Evolutionary conservation across 352 stramenopile genomes (phyloP).

Genomic region (Globisporangium parvum): DNA sequence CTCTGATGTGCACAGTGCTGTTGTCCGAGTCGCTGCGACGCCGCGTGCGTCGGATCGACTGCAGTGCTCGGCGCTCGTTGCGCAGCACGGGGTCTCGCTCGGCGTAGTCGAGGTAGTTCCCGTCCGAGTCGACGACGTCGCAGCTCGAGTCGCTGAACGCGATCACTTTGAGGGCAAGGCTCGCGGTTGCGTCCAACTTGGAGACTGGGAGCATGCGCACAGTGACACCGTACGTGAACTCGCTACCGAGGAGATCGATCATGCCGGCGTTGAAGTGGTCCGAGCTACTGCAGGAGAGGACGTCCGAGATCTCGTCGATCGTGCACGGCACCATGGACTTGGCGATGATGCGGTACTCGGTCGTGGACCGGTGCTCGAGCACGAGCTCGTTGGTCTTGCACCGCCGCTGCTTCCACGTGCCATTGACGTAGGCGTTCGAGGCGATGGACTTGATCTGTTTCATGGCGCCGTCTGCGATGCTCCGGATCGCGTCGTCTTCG

Average conservation of each 20-base stretch:
- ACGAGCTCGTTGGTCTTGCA: conserved; percentile 7
- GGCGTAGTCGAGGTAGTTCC: conserved; percentile 19
- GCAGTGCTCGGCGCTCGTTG: conserved; percentile 12
- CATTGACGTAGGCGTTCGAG: conserved; percentile 10
- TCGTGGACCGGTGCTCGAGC: conserved; percentile 11
- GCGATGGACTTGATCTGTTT: conserved; percentile 8
- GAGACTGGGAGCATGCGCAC: conserved; percentile 12
- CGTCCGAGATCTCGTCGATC: conserved; percentile 16
- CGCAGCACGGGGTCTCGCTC: conserved; percentile 6
- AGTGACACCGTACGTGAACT: conserved; percentile 21
- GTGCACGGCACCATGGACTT: conserved; percentile 18
- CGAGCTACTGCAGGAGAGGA: conserved; percentile 17
- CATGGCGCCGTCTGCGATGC: conserved; percentile 7
- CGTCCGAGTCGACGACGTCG: conserved; percentile 7
- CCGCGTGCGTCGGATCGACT: conserved; percentile 8
- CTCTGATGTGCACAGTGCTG: neutral
- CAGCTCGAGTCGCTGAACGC: conserved; percentile 13
- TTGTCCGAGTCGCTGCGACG: neutral
- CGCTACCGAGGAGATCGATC: conserved; percentile 20
- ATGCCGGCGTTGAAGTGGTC: conserved; percentile 25
- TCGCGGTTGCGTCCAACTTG: neutral
- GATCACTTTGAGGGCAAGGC: conserved; percentile 16
- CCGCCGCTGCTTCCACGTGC: conserved; percentile 12
- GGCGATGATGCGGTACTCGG: conserved; percentile 17
- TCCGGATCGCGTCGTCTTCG: conserved; percentile 9